Evolutionary conservation across 352 stramenopile species (phyloP).

Genomic region (Poterioochromonas sp.): DNA sequence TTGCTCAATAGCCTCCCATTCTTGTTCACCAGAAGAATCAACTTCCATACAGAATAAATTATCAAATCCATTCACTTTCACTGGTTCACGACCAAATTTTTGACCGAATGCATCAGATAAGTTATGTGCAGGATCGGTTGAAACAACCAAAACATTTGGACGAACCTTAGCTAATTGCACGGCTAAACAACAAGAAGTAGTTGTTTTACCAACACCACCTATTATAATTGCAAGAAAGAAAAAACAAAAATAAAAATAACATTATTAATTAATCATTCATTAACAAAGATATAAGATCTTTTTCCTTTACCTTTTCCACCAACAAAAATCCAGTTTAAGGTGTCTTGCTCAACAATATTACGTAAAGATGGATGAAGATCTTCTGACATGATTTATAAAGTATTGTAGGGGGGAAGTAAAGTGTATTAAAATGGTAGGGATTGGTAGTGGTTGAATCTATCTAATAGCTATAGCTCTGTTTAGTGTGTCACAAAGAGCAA

Average conservation of each 20-base stretch:
- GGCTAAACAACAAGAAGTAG: slow-evolving; percentile 92
- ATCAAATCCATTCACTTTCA: slow-evolving; percentile 89
- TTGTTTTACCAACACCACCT: slow-evolving; percentile 84
- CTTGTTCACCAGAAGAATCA: slow-evolving; percentile 62
- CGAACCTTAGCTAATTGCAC: slow-evolving; percentile 75
- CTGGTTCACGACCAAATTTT: slow-evolving; percentile 96
- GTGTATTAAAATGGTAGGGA: too few relatives aligned
- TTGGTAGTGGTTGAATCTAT: too few relatives aligned
- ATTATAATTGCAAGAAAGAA: neutral
- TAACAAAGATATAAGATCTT: neutral
- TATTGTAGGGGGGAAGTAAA: too few relatives aligned
- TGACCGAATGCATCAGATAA: slow-evolving; percentile 97
- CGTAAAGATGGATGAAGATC: slow-evolving; percentile 73
- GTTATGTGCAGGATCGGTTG: slow-evolving; percentile 99
- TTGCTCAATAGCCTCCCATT: slow-evolving; percentile 63
- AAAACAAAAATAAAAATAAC: neutral
- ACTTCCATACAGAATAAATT: slow-evolving; percentile 99
- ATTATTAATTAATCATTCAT: neutral
- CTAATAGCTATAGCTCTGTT: too few relatives aligned
- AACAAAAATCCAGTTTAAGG: slow-evolving; percentile 87
- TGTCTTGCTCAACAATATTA: slow-evolving; percentile 74
- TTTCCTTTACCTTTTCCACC: slow-evolving; percentile 66
- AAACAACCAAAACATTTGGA: slow-evolving; percentile 94
- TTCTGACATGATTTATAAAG: slow-evolving; percentile 45
- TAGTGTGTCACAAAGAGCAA: too few relatives aligned